phyloP scores from a whole-genome alignment of 2,329 filamentous ascomycete genomes.

The Apiospora saccharicola region DNA sequence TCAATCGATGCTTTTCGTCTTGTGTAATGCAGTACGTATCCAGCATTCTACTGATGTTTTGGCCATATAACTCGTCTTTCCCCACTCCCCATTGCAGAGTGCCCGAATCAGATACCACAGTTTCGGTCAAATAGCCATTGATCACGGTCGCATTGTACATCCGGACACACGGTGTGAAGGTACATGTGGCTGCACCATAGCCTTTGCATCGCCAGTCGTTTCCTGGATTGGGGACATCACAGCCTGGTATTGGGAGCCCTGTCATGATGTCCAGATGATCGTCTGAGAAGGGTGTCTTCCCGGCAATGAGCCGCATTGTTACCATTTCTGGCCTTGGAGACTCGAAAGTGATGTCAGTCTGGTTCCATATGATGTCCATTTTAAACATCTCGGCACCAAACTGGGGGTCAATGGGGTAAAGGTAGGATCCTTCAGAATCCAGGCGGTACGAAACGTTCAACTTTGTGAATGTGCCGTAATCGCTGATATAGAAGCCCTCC shows the following conservation, averaged over 20 bases:
- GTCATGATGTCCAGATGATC: neutral
- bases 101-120: neutral
- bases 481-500: too few relatives aligned
- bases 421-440: too few relatives aligned
- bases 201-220: constrained; percentile 19
- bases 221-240: neutral
- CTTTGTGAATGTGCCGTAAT: too few relatives aligned
- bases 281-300: neutral
- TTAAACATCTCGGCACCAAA: neutral
- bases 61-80: too few relatives aligned
- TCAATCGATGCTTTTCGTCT: neutral
- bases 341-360: too few relatives aligned
- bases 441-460: too few relatives aligned
- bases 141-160: constrained; percentile 22
- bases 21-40: constrained; percentile 17
- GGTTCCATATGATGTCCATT: neutral
- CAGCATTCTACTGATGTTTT: neutral
- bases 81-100: neutral
- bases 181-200: constrained; percentile 22
- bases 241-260: neutral
- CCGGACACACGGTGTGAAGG: constrained; percentile 5
- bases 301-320: neutral
- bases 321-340: neutral
- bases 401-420: too few relatives aligned
- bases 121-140: neutral